These are phyloP conservation scores for Epichloe typhina DNA, from an alignment of 2,329 filamentous ascomycete species.

Conservation along the genomic window DNA sequence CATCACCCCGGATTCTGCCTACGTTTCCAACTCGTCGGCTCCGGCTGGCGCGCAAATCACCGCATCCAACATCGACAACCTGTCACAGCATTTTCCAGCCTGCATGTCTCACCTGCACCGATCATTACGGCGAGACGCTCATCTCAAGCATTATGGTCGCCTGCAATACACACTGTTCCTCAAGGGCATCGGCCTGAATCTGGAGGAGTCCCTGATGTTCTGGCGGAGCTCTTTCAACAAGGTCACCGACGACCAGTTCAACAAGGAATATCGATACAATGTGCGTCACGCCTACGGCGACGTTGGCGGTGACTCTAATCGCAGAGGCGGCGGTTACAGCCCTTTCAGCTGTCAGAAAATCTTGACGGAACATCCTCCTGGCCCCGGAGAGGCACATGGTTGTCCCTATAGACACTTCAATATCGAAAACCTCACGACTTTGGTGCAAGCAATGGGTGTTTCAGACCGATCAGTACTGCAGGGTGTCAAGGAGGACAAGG, in stretches of 20 bases:
- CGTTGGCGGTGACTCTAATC: conserved; percentile 82
- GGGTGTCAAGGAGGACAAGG: conserved; percentile 78
- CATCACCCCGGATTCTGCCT: conserved; percentile 75
- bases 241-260: conserved; percentile 86
- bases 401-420: conserved; percentile 93
- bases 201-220: conserved; percentile 88
- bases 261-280: conserved; percentile 96
- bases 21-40: conserved; percentile 48
- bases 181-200: conserved; percentile 80
- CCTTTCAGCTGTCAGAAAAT: conserved; percentile 95
- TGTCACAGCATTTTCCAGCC: conserved; percentile 73
- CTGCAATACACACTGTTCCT: conserved; percentile 94
- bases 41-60: conserved; percentile 61
- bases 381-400: conserved; percentile 81
- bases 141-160: conserved; percentile 86
- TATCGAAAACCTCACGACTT: conserved; percentile 65
- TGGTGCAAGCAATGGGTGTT: conserved; percentile 70
- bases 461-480: conserved; percentile 64
- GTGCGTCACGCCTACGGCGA: conserved; percentile 91
- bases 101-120: conserved; percentile 92
- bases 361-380: conserved; percentile 74
- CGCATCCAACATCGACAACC: conserved; percentile 64
- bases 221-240: conserved; percentile 81
- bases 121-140: conserved; percentile 71
- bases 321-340: conserved; percentile 75